phyloP scores from a whole-genome alignment of 768 basidiomycete species.

The Dendrothele bispora region DNA sequence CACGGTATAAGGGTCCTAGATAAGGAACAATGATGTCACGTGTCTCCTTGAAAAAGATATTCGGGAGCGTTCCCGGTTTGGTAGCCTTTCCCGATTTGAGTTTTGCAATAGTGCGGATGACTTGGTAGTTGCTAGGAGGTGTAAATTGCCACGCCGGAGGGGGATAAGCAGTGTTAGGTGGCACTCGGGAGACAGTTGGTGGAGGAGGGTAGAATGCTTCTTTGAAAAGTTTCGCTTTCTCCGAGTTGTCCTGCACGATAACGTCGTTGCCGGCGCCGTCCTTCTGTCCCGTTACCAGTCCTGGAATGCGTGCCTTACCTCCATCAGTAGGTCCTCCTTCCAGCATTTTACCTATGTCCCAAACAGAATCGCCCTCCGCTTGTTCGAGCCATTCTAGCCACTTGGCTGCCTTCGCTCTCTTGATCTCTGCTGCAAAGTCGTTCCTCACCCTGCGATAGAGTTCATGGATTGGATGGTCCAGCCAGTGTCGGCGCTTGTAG shows the following conservation, averaged over 20 bases:
- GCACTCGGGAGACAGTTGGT: no score
- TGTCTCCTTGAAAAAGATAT: slow-evolving; percentile 25
- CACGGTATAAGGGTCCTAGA: slow-evolving; percentile 27
- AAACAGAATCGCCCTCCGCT: slow-evolving; percentile 10
- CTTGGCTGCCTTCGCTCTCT: slow-evolving; percentile 17
- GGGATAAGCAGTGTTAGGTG: slow-evolving; percentile 9
- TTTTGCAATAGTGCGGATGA: slow-evolving; percentile 8
- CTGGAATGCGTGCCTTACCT: background rate
- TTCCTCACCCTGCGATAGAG: background rate
- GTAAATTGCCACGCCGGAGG: background rate
- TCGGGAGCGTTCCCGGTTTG: slow-evolving; percentile 22
- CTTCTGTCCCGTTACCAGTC: no score
- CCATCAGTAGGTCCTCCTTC: background rate
- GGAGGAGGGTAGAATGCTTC: no score
- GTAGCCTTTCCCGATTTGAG: slow-evolving; percentile 21
- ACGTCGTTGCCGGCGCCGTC: no score
- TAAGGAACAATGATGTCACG: slow-evolving; percentile 21
- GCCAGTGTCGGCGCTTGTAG: background rate
- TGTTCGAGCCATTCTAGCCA: slow-evolving; percentile 23
- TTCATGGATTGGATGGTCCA: slow-evolving; percentile 3
- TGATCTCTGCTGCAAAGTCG: slow-evolving; percentile 11
- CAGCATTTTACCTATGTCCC: slow-evolving; percentile 13
- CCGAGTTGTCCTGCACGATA: no score
- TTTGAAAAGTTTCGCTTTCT: no score
- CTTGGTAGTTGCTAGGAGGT: slow-evolving; percentile 13